phyloP scores from a whole-genome alignment of 2,329 filamentous ascomycete genomes.

The Akanthomyces dipterigenus region DNA sequence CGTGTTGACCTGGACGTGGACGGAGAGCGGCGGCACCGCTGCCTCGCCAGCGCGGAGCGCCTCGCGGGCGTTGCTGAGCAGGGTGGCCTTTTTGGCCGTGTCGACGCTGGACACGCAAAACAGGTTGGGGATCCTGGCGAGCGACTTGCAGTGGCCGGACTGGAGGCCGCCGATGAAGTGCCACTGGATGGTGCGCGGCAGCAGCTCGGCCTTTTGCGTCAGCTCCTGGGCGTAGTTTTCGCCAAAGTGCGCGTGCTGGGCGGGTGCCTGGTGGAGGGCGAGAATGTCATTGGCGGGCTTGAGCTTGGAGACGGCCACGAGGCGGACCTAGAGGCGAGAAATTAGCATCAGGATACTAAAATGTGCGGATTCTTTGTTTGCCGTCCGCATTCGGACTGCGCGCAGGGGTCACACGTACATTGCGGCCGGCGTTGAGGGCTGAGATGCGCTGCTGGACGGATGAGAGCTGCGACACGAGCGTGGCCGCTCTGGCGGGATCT shows the following conservation, averaged over 20 bases:
- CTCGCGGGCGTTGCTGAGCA: conserved; percentile 70
- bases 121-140: conserved; percentile 82
- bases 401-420: conserved; percentile 36
- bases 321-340: conserved; percentile 52
- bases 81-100: conserved; percentile 74
- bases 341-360: neutral
- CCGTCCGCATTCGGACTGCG: too few species aligned
- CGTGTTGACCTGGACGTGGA: conserved; percentile 95
- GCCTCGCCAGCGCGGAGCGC: conserved; percentile 40
- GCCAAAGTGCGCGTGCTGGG: conserved; percentile 72
- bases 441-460: conserved; percentile 53
- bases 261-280: conserved; percentile 61
- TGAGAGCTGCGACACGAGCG: conserved; percentile 56
- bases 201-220: conserved; percentile 71
- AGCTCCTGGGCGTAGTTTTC: conserved; percentile 96
- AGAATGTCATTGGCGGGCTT: conserved; percentile 91
- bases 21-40: conserved; percentile 45
- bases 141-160: conserved; percentile 79
- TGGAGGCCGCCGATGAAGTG: conserved; percentile 96
- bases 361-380: too few species aligned
- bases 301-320: conserved; percentile 93
- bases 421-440: conserved; percentile 44
- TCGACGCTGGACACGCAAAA: conserved; percentile 92
- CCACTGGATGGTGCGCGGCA: conserved; percentile 76
- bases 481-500: conserved; percentile 53